These are phyloP conservation scores for Papilionanthe hybrid DNA, from an alignment of 116 monocot genomes.

Conservation along the genomic window DNA sequence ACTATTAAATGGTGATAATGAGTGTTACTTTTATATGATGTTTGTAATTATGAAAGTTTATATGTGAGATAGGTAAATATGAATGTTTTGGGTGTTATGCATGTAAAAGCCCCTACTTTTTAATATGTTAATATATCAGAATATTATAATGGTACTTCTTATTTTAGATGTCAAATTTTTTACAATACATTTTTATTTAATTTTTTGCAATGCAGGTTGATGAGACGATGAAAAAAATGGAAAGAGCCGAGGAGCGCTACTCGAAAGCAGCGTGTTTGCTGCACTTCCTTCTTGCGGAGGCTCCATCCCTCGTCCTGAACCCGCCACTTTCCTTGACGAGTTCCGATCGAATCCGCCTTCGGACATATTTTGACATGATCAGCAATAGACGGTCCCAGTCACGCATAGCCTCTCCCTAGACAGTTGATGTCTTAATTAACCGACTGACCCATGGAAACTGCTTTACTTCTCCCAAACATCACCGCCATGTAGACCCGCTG, in stretches of 20 bases:
- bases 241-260: slow-evolving; percentile 54
- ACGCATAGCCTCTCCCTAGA: not conserved
- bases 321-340: slow-evolving; percentile 82
- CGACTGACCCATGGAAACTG: not conserved
- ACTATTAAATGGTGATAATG: no score
- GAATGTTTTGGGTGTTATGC: no score
- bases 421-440: not conserved
- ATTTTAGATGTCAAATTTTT: no score
- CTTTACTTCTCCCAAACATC: not conserved
- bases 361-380: slow-evolving; percentile 67
- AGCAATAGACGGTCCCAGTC: slow-evolving; percentile 65
- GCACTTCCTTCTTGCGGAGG: slow-evolving; percentile 81
- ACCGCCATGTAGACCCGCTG: not conserved
- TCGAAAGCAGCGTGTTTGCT: slow-evolving; percentile 67
- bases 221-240: slow-evolving; percentile 70
- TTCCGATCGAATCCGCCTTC: slow-evolving; percentile 57
- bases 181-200: not conserved
- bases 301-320: slow-evolving; percentile 69
- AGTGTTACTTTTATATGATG: no score
- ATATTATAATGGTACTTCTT: no score
- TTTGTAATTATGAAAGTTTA: no score
- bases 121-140: no score
- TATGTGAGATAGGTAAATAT: no score
- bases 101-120: no score
- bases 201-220: slow-evolving; percentile 49